These are phyloP conservation scores for Saccharomyces mikatae DNA, from an alignment of 805 yeast genomes.

Conservation along the genomic window DNA sequence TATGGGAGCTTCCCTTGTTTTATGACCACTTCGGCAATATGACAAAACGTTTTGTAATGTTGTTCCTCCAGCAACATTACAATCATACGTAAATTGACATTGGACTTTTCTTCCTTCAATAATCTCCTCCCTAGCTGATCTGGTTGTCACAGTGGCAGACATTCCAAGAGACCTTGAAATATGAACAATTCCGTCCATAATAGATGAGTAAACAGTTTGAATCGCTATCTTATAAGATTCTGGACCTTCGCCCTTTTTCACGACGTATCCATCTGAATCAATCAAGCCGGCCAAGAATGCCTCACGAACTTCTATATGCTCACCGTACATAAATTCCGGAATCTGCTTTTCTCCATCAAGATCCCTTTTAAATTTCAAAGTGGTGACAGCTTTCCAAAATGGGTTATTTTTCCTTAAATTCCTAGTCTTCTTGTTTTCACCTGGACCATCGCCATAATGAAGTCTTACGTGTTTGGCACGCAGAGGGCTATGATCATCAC, in stretches of 20 bases:
- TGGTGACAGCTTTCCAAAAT: conserved; percentile 26
- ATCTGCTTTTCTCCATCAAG: conserved; percentile 25
- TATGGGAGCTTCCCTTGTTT: conserved; percentile 11
- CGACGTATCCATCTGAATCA: conserved; percentile 34
- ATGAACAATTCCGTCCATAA: conserved; percentile 32
- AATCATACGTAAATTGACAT: conserved; percentile 23
- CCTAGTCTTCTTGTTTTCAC: conserved; percentile 8
- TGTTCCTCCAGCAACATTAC: conserved; percentile 17
- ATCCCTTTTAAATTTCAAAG: conserved; percentile 18
- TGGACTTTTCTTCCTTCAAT: conserved; percentile 17
- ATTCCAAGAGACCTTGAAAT: conserved; percentile 41
- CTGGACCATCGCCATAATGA: conserved; percentile 13
- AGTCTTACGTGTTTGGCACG: conserved; percentile 22
- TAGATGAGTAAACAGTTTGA: conserved; percentile 26
- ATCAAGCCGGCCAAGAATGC: conserved; percentile 38
- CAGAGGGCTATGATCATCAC: conserved; percentile 14
- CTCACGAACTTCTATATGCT: conserved; percentile 36
- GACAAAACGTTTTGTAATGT: conserved; percentile 20
- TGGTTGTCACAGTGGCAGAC: conserved; percentile 27
- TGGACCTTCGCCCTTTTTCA: conserved; percentile 11
- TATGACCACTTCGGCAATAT: conserved; percentile 22
- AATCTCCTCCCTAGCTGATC: conserved; percentile 17
- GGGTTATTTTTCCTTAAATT: conserved; percentile 22
- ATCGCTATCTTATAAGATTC: conserved; percentile 24
- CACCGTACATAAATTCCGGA: conserved; percentile 31